Base-by-base conservation (phyloP, 441 rosid species). In the Erodium moschatum region DNA sequence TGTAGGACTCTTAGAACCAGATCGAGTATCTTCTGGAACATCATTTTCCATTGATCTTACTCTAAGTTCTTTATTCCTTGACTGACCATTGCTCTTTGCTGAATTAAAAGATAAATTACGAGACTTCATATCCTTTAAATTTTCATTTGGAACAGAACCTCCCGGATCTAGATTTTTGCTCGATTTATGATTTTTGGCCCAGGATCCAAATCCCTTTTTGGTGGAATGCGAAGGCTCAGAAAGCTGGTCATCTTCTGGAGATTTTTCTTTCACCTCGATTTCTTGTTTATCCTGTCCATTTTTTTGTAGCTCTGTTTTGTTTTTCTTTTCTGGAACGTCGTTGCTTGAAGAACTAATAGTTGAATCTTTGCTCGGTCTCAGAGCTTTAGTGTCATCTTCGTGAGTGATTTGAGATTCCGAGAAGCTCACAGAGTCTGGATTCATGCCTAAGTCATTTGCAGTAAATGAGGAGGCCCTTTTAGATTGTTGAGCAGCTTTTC, bases 121-220 rank as follows among this genome's bases (percentile, higher is more conserved):
- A 68, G 97, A 87, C 73, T 82, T 91, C 72, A 85, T 86, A 78
- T 75, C 85, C 77, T 81, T 86, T 74, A 79, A 68, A 74, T 86
- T 81, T 69, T 86, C 92, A 67, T 9, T 68, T 76, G 71, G 73
- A 40, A 71, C 70, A 67, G 63, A 77, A 70, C 67, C 68, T 63
- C 87, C 84, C 68, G 76, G 70, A 68, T 84, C 78, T 75, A 74
- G 75, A 21, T 72, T 68, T 77, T 78, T 71, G 77, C 83, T 80
- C 8, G 72, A 63, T 38, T 85, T 80, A 74, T 83, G 82, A 71
- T 81, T 79, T 54, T 83, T 84, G 65, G 86, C 85, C 74, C 90
- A 77, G 67, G 84, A 77, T 44, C 77, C 76, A 70, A 69, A 67
- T 74, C 81, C 86, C 74, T 74, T 84, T 70, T 66, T 66, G 11